These are phyloP conservation scores for Pachyrhizus erosus DNA, from an alignment of 306 rosid genomes.

Conservation along the genomic window DNA sequence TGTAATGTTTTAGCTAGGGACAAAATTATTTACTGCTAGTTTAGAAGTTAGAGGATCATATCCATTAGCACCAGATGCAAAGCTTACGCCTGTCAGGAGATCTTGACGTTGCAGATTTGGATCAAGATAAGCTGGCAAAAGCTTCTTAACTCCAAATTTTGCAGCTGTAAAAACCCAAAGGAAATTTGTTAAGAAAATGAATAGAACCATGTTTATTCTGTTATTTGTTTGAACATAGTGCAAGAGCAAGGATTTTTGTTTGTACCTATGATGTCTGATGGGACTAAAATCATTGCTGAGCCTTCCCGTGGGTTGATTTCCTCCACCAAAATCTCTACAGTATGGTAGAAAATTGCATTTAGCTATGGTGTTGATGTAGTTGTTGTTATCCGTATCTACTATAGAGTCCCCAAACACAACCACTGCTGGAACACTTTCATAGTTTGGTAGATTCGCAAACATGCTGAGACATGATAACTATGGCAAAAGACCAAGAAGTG, in stretches of 20 bases:
- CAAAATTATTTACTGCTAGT: constrained; percentile 46
- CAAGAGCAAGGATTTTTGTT: not conserved
- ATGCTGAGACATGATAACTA: constrained; percentile 10
- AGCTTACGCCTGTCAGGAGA: constrained; percentile 67
- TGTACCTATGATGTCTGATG: constrained; percentile 65
- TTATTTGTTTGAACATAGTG: not conserved
- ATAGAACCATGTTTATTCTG: not conserved
- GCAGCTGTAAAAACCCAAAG: constrained; percentile 52
- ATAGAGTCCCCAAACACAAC: constrained; percentile 79
- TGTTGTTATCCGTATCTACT: constrained; percentile 79
- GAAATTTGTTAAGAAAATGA: not conserved
- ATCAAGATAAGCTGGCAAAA: constrained; percentile 70
- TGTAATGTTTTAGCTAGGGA: not conserved
- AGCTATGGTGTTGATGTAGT: constrained; percentile 51
- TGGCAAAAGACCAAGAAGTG: constrained; percentile 28
- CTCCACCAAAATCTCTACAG: constrained; percentile 63
- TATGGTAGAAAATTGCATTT: constrained; percentile 77
- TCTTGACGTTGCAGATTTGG: constrained; percentile 62
- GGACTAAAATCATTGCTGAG: constrained; percentile 69
- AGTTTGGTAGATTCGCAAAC: constrained; percentile 34
- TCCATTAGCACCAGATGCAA: constrained; percentile 76
- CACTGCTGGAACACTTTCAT: constrained; percentile 65
- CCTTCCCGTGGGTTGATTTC: constrained; percentile 64
- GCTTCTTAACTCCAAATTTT: constrained; percentile 61
- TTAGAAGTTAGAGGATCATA: constrained; percentile 79